Evolutionary conservation across 2,329 filamentous ascomycete species (phyloP).

Genomic region (Massarina eburnea): DNA sequence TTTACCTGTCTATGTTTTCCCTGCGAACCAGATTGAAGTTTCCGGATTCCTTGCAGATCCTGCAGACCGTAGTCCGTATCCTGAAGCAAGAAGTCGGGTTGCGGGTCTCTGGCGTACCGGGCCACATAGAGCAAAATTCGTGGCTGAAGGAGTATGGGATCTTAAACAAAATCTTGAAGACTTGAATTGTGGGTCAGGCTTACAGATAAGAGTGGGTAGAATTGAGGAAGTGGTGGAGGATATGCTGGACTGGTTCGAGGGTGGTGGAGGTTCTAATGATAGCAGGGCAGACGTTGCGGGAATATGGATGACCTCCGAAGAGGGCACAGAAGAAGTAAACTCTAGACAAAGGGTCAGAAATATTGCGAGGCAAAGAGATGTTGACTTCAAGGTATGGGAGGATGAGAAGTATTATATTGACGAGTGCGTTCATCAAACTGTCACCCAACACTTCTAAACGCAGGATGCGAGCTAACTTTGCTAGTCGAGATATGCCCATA

Average conservation of each 20-base stretch:
- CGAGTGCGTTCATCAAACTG: slow-evolving; percentile 67
- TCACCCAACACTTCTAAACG: no score
- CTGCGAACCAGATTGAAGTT: slow-evolving; percentile 71
- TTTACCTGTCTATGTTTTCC: slow-evolving; percentile 67
- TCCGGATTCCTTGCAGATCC: slow-evolving; percentile 66
- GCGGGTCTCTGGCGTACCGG: slow-evolving; percentile 74
- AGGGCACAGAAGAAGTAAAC: slow-evolving; percentile 67
- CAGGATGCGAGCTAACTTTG: slow-evolving; percentile 3
- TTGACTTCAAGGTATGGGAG: slow-evolving; percentile 65
- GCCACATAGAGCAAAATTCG: slow-evolving; percentile 69
- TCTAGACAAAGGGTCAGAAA: slow-evolving; percentile 62
- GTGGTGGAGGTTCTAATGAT: slow-evolving; percentile 10
- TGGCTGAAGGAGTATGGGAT: slow-evolving; percentile 73
- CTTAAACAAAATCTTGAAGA: slow-evolving; percentile 64
- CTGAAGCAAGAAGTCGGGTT: slow-evolving; percentile 65
- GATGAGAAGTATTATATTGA: slow-evolving; percentile 81
- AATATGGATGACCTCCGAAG: slow-evolving; percentile 74
- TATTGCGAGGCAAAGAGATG: slow-evolving; percentile 55
- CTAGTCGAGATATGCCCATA: slow-evolving; percentile 67
- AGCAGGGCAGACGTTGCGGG: slow-evolving; percentile 55
- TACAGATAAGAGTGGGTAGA: slow-evolving; percentile 66
- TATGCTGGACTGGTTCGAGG: slow-evolving; percentile 55
- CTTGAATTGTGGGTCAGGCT: slow-evolving; percentile 56
- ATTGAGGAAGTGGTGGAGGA: slow-evolving; percentile 60
- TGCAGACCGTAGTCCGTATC: slow-evolving; percentile 59